A percentile compares a stretch with the other conserved stretches of the same genome.
phyloP scores from a whole-genome alignment of 2,329 filamentous ascomycete genomes.

The Penicillium sp. region DNA sequence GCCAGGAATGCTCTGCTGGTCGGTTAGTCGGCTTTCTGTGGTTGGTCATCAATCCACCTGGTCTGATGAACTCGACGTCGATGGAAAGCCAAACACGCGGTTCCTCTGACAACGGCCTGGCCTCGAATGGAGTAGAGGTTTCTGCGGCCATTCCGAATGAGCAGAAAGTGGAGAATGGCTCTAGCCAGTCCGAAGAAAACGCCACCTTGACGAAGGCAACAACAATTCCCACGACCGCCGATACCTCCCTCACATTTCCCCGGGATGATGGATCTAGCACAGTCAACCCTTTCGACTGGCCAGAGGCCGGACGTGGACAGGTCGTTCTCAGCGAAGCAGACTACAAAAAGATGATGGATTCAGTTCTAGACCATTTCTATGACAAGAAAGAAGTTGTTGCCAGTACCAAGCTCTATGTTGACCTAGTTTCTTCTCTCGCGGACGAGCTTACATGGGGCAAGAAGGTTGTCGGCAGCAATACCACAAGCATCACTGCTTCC shows the following conservation, averaged over 20 bases:
- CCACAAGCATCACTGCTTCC: background rate
- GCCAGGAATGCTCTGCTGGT: constrained; percentile 93
- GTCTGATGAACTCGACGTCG: constrained; percentile 36
- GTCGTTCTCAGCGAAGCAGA: constrained; percentile 39
- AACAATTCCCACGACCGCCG: background rate
- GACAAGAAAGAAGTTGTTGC: constrained; percentile 35
- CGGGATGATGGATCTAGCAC: constrained; percentile 5
- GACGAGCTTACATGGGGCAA: constrained; percentile 38
- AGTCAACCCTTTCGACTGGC: constrained; percentile 34
- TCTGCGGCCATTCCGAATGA: background rate
- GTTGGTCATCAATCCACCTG: constrained; percentile 73
- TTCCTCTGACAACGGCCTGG: background rate
- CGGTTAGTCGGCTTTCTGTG: constrained; percentile 92
- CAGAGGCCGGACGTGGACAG: constrained; percentile 33
- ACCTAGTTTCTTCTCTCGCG: constrained; percentile 40
- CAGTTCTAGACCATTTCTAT: constrained; percentile 45
- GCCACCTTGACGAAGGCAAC: background rate
- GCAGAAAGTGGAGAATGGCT: background rate
- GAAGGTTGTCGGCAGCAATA: constrained; percentile 32
- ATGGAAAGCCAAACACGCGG: constrained; percentile 27
- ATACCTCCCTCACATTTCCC: background rate
- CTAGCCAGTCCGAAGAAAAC: background rate
- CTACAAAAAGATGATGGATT: constrained; percentile 41
- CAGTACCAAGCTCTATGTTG: constrained; percentile 43
- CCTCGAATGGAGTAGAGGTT: background rate